Conservation (phyloP, 2,329 filamentous ascomycete species). For the Curvularia hawaiiensis region DNA sequence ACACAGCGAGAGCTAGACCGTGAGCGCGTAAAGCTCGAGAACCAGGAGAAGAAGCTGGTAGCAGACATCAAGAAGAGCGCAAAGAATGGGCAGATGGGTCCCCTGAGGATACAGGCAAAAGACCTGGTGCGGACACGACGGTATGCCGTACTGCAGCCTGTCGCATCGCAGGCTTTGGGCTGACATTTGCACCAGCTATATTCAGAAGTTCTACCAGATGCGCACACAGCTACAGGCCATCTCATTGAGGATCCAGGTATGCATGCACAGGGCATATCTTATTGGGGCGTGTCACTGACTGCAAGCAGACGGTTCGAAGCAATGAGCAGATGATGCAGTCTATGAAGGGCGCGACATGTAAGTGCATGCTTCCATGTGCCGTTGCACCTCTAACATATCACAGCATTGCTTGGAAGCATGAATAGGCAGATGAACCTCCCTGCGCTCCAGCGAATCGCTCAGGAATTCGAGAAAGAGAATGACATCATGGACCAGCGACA, state of each 20-base stretch:
- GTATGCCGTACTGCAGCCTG: constrained; percentile 47
- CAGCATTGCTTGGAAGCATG: constrained; percentile 88
- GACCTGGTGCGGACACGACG: constrained; percentile 90
- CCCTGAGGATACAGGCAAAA: constrained; percentile 97
- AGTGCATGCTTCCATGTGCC: neutral
- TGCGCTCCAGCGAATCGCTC: constrained; percentile 91
- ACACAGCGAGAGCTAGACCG: constrained; percentile 95
- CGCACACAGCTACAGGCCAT: constrained; percentile 96
- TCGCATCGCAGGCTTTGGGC: neutral
- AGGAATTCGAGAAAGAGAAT: constrained; percentile 99
- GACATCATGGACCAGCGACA: constrained; percentile 99
- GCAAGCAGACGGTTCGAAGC: constrained; percentile 81
- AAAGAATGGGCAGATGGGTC: constrained; percentile 98
- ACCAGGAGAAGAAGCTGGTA: constrained; percentile 97
- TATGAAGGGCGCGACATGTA: constrained; percentile 90
- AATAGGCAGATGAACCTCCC: constrained; percentile 98
- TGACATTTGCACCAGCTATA: constrained; percentile 64
- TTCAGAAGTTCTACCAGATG: constrained; percentile 99
- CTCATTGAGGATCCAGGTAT: constrained; percentile 88
- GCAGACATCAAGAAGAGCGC: constrained; percentile 97
- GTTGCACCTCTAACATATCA: constrained; percentile 19
- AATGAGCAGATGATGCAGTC: constrained; percentile 99
- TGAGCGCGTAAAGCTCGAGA: constrained; percentile 93
- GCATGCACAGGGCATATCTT: constrained; percentile 31
- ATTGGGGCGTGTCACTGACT: constrained; percentile 21